Conservation (phyloP, 2,329 filamentous ascomycete genomes). For the Diplodia scrobiculata region DNA sequence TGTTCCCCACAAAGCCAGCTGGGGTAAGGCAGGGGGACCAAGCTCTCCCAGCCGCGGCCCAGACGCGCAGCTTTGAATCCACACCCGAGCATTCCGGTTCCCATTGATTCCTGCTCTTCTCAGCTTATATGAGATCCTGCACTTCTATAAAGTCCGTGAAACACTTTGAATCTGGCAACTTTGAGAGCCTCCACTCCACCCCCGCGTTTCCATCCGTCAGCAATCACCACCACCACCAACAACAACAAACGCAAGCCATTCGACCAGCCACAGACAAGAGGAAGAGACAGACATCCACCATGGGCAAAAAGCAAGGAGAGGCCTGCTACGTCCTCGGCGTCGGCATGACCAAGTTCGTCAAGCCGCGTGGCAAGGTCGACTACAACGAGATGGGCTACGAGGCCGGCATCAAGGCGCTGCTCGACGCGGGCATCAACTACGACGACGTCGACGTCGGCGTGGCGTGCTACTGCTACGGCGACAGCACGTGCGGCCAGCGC, state of each 20-base stretch:
- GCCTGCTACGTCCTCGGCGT: slow-evolving; percentile 89
- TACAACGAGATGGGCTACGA: slow-evolving; percentile 95
- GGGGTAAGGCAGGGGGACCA: not conserved
- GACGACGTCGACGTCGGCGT: slow-evolving; percentile 79
- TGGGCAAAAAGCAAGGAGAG: slow-evolving; percentile 33
- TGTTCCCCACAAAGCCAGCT: slow-evolving; percentile 7
- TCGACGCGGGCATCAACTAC: slow-evolving; percentile 86
- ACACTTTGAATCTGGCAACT: not conserved
- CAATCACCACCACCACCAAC: no score
- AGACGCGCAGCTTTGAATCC: slow-evolving; percentile 9
- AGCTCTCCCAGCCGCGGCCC: slow-evolving; percentile 20
- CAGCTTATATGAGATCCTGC: not conserved
- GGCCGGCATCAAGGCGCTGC: slow-evolving; percentile 83
- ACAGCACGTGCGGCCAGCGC: slow-evolving; percentile 90
- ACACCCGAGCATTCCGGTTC: not conserved
- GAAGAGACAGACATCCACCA: not conserved
- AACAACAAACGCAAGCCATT: not conserved
- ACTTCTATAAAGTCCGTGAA: not conserved
- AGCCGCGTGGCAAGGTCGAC: slow-evolving; percentile 89
- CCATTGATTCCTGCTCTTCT: not conserved
- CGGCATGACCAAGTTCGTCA: slow-evolving; percentile 99
- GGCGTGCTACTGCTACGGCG: slow-evolving; percentile 98
- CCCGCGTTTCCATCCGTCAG: no score
- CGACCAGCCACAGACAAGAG: not conserved
- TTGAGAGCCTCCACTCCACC: not conserved